phyloP scores from a whole-genome alignment of 2,329 filamentous ascomycete genomes.

The Colletotrichum scovillei region DNA sequence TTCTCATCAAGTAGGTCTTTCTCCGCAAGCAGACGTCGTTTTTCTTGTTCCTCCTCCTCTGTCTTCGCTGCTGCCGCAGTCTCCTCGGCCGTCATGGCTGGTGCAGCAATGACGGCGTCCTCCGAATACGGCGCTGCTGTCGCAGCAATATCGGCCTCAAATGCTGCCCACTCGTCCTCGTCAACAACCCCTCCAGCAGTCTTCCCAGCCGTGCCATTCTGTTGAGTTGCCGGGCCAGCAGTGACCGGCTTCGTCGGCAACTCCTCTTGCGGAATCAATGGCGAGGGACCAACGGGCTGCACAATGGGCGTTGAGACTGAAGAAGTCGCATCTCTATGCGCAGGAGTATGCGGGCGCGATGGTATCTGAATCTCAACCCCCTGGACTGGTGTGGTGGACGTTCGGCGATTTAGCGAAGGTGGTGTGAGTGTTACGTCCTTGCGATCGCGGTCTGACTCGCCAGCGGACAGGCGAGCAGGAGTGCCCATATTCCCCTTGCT shows the following conservation, averaged over 20 bases:
- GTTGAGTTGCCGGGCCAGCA: constrained; percentile 23
- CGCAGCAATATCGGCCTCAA: constrained; percentile 82
- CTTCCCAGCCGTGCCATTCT: constrained; percentile 36
- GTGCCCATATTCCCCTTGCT: constrained; percentile 51
- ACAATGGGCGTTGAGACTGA: constrained; percentile 53
- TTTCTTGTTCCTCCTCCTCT: constrained; percentile 61
- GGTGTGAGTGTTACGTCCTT: constrained; percentile 47
- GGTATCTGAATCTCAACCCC: constrained; percentile 73
- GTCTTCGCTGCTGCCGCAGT: constrained; percentile 64
- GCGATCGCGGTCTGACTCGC: constrained; percentile 39
- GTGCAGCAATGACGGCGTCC: constrained; percentile 74
- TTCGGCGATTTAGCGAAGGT: constrained; percentile 56
- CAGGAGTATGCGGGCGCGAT: constrained; percentile 71
- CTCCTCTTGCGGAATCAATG: constrained; percentile 47
- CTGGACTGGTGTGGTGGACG: constrained; percentile 63
- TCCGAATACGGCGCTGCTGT: constrained; percentile 49
- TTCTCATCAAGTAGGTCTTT: constrained; percentile 72
- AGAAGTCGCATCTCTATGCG: constrained; percentile 51
- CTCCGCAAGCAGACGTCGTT: constrained; percentile 66
- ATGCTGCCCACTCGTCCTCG: constrained; percentile 88
- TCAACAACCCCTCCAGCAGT: constrained; percentile 54
- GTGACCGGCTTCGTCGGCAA: constrained; percentile 8
- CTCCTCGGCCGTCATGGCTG: constrained; percentile 74
- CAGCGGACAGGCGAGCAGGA: constrained; percentile 32
- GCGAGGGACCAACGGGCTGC: constrained; percentile 46